Evolutionary conservation across 176 grass and related monocot genomes (phyloP).

Genomic region (Phoenix roebelenii): DNA sequence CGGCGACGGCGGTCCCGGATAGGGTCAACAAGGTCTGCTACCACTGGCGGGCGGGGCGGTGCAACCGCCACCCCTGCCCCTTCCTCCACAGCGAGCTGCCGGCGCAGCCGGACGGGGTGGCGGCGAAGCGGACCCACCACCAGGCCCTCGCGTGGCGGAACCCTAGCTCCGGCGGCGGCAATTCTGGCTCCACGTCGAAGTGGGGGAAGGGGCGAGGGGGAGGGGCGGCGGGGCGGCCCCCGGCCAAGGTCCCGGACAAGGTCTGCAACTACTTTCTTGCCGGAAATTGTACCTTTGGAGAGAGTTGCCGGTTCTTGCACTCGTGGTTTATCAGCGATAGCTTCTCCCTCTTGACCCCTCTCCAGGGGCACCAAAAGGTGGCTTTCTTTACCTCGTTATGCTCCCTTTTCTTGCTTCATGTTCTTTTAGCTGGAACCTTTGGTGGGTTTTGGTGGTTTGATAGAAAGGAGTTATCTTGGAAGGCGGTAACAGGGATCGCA

Average conservation of each 20-base stretch:
- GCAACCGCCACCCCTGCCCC: conserved; percentile 6
- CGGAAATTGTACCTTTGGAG: conserved; percentile 61
- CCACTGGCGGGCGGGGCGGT: conserved; percentile 14
- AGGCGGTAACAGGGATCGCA: conserved; percentile 70
- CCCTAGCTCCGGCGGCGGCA: too few species aligned
- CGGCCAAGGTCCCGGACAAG: conserved; percentile 6
- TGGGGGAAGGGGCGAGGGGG: too few species aligned
- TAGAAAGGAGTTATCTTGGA: neutral
- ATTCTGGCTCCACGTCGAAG: too few species aligned
- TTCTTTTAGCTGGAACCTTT: neutral
- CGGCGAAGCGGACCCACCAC: too few species aligned
- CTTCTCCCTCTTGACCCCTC: conserved; percentile 55
- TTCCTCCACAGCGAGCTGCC: conserved; percentile 14
- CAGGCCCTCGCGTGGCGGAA: too few species aligned
- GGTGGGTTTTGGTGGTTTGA: neutral
- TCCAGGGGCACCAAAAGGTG: conserved; percentile 81
- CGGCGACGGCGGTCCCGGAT: neutral
- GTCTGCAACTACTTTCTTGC: conserved; percentile 57
- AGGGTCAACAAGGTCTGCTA: conserved; percentile 17
- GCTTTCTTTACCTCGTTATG: neutral
- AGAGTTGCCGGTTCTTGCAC: conserved; percentile 60
- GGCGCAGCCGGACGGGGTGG: too few species aligned
- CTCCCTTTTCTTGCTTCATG: neutral
- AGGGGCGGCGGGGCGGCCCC: too few species aligned
- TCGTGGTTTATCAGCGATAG: conserved; percentile 60